A percentile compares a stretch with the other conserved stretches of the same genome.
phyloP scores from a whole-genome alignment of 352 stramenopile species.

The Phytophthora pluvialis region DNA sequence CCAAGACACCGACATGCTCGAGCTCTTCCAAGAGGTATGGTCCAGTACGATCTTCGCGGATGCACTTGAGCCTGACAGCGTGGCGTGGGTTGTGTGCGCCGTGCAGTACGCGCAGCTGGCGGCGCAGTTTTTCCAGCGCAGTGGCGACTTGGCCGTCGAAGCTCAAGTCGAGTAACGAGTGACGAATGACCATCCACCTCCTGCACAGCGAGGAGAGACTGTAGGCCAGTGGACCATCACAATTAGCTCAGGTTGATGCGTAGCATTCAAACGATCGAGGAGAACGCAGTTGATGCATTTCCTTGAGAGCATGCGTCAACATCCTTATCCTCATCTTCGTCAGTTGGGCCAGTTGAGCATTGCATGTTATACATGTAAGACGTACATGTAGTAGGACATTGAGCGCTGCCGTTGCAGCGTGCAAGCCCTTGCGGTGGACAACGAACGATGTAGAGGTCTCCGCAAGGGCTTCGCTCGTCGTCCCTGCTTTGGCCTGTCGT shows the following conservation, averaged over 20 bases:
- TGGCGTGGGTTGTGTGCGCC: not conserved
- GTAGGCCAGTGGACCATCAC: not conserved
- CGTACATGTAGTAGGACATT: not conserved
- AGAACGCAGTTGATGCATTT: not conserved
- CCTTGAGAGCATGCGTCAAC: slow-evolving; percentile 1
- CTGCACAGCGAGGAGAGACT: slow-evolving; percentile 22
- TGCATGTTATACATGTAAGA: no score
- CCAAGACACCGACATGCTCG: slow-evolving; percentile 16
- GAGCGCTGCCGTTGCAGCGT: not conserved
- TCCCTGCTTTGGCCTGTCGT: not conserved
- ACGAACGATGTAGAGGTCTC: slow-evolving; percentile 5
- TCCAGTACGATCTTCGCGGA: not conserved
- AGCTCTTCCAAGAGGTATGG: slow-evolving; percentile 41
- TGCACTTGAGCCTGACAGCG: slow-evolving; percentile 2
- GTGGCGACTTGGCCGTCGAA: slow-evolving; percentile 10
- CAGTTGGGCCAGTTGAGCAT: not conserved
- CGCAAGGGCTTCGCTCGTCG: not conserved
- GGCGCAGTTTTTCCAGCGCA: slow-evolving; percentile 34
- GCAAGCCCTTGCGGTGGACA: not conserved
- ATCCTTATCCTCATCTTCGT: slow-evolving; percentile 9
- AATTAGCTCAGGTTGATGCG: not conserved
- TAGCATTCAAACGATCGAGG: not conserved
- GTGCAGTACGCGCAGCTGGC: slow-evolving; percentile 32
- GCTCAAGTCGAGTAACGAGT: not conserved
- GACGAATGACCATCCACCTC: slow-evolving; percentile 5